phyloP scores from a whole-genome alignment of 2,329 filamentous ascomycete genomes.

The Neofusicoccum umdonicola region DNA sequence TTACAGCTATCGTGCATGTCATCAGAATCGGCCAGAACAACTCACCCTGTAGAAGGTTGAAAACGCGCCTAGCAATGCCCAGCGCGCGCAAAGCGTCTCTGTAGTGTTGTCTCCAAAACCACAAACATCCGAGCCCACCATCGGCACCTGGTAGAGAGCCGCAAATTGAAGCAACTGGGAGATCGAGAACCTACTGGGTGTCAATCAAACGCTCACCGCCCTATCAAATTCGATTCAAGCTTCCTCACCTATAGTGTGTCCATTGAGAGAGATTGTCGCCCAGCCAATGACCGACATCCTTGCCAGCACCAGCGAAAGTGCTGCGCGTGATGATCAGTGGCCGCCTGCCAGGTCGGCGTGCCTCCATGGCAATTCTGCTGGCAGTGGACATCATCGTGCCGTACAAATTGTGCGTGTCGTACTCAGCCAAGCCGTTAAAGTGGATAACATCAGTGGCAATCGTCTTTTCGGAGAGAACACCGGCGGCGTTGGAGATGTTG shows the following conservation, averaged over 20 bases:
- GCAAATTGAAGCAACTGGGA: slow-evolving; percentile 46
- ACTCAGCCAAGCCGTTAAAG: slow-evolving; percentile 64
- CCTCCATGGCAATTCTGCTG: slow-evolving; percentile 64
- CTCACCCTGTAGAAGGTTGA: slow-evolving; percentile 65
- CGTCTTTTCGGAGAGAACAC: slow-evolving; percentile 45
- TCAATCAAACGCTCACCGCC: background rate
- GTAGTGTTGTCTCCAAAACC: slow-evolving; percentile 69
- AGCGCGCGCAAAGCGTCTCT: slow-evolving; percentile 70
- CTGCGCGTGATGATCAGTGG: slow-evolving; percentile 73
- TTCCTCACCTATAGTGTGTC: slow-evolving; percentile 39
- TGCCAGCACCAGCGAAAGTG: slow-evolving; percentile 71
- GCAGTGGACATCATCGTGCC: slow-evolving; percentile 71
- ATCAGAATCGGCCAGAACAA: background rate
- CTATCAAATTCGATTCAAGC: background rate
- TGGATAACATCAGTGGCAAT: slow-evolving; percentile 68
- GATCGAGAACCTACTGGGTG: slow-evolving; percentile 30
- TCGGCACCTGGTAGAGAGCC: slow-evolving; percentile 48
- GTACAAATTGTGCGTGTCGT: slow-evolving; percentile 76
- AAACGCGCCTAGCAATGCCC: slow-evolving; percentile 72
- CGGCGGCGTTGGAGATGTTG: slow-evolving; percentile 61
- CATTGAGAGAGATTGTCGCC: slow-evolving; percentile 53
- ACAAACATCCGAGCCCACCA: slow-evolving; percentile 65
- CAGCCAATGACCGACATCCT: slow-evolving; percentile 60
- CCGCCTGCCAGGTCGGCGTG: slow-evolving; percentile 60
- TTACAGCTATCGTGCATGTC: too few relatives aligned